Evolutionary conservation across 140 eudicot species (phyloP).

Genomic region (Senecio squalidus): DNA sequence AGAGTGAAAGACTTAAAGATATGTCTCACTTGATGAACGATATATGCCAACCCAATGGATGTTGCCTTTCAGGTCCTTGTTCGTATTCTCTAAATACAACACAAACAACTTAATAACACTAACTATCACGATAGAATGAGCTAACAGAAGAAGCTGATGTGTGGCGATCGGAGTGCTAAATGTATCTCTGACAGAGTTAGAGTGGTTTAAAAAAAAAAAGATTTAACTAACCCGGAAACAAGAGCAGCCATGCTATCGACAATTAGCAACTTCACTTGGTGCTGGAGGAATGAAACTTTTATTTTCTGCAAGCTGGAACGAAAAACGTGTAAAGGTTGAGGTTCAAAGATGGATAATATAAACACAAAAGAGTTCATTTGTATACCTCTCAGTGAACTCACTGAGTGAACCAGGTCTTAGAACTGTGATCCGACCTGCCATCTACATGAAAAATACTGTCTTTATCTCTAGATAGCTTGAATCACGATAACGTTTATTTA

Average conservation of each 20-base stretch:
- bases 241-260: conserved; percentile 93
- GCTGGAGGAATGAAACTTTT: conserved; percentile 64
- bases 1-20: background rate
- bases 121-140: background rate
- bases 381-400: conserved; percentile 77
- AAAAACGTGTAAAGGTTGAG: background rate
- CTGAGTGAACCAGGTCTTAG: conserved; percentile 63
- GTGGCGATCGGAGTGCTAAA: too few species aligned
- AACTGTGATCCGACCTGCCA: conserved; percentile 91
- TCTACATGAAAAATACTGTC: conserved; percentile 38
- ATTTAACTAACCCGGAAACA: conserved; percentile 56
- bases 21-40: conserved; percentile 66
- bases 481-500: background rate
- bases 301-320: conserved; percentile 74
- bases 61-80: conserved; percentile 57
- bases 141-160: background rate
- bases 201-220: background rate
- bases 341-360: too few species aligned
- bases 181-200: background rate
- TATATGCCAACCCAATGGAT: conserved; percentile 81
- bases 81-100: conserved; percentile 47
- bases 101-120: background rate
- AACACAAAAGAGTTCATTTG: background rate
- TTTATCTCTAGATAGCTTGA: background rate
- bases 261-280: conserved; percentile 67